Base-by-base conservation (phyloP, 164 flowering plant species). In the Macadamia integrifolia region DNA sequence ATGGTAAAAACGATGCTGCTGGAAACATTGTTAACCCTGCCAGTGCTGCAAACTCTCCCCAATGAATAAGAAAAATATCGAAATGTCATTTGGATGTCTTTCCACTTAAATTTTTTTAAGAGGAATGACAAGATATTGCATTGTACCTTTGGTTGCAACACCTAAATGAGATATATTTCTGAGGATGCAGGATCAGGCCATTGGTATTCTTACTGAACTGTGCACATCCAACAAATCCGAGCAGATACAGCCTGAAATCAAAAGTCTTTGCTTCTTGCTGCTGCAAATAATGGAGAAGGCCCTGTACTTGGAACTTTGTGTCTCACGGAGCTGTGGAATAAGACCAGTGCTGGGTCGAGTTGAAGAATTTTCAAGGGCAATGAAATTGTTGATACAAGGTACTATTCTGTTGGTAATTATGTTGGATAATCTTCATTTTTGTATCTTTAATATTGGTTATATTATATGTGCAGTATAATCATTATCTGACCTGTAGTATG, bases 281-380 rank as follows among this genome's bases (percentile, higher is more conserved):
- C 62, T 95, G 59, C 89, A 95, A 69, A 83, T 88, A 68, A 69
- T 82, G 74, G 96, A 90, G 71, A 92, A 85, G 88, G 81, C 94
- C 3, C 75, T 92, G 78, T 83, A 88, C 72, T 77, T 95, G 82
- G 99, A 95, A 78, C 83, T 80, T 5, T 88, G 89, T 66, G 97
- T 92, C 28, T 78, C 86, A 31, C 98, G 89, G 67, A 86, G 80
- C 23, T 95, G 99, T 70, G 93, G 97, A 67, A 85, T 92, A 55
- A 80, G 91, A 78, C 92, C 97, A 28, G 97, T 90, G 1, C 65
- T 80, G 60, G 98, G 97, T 10, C 93, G 89, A 6, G 84, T 87
- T 40, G 99, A 95, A 72, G 92, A 89, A 71, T 92, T 95, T 74
- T 81, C 93, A 0, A 92, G 84, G 80, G 90, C 77, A 80, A 62